Evolutionary conservation across 1,284 basidiomycete genomes (phyloP), one percentile per base, ranked within the genome.

Genomic region (Malassezia slooffiae): DNA sequence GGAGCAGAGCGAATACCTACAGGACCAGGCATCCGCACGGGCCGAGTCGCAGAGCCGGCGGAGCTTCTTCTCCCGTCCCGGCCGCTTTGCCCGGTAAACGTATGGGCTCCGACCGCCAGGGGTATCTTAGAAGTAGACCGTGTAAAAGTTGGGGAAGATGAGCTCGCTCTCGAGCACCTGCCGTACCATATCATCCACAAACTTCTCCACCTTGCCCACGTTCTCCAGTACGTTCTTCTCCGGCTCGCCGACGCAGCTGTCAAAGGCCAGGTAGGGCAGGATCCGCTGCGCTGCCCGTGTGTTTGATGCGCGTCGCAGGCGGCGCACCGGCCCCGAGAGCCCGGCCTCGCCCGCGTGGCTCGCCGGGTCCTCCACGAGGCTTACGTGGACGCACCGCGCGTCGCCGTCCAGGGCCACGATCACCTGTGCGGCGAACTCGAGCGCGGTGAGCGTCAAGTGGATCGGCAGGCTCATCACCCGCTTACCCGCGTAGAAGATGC

Each of bases 161-260:
- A 68, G 52, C 43, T 70, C 67, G 19, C 64, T 67, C 51, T 93
- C 88, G 41, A 99, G 74, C 2, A 86, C 89, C 71, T 88, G 93
- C 44, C 93, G 77, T 46, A 96, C 82, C 31, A 93, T 82, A 59
- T 97, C 89, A 67, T 88, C 82, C 38, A 96, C 85, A 70, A 97
- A 97, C 43, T 83, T 76, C 72, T 97, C 93, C 24, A 99, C 86
- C 54, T 93, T 82, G 3, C 86, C 89, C 15, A 97, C 93, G 57
- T 99, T 97, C 69, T 88, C 85, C 57, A 99, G 70, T 3, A 93
- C 85, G 73, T 96, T 90, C 57, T 90, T 93, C 67, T 95, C 89
- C 21, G 82, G 75, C 74, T 95, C 86, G 1, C 93, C 93, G 39
- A 99, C 91, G 72, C 93, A 87, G 64, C 83, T 87, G 71, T 99